Percentiles rank a stretch among this genome's conserved stretches.
Evolutionary conservation across 2,329 filamentous ascomycete species (phyloP).

Genomic region (Coniella lustricola): DNA sequence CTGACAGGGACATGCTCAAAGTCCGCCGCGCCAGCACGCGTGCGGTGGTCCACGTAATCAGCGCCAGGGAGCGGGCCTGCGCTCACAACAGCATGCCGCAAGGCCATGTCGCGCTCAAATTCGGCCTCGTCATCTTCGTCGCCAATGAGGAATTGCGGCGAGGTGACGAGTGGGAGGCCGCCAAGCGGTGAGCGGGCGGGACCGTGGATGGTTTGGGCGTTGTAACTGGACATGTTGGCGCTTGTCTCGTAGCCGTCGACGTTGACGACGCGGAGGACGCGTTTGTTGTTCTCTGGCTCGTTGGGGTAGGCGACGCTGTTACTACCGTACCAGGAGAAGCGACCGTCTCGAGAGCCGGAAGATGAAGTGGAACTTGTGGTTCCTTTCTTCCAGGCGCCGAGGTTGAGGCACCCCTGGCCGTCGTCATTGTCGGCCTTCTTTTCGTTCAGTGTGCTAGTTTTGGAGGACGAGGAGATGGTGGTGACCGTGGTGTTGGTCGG

Average conservation of each 20-base stretch:
- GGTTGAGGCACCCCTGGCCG: neutral
- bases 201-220: neutral
- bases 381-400: neutral
- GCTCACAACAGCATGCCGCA: neutral
- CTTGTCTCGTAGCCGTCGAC: neutral
- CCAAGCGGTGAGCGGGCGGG: neutral
- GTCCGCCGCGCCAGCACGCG: neutral
- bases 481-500: neutral
- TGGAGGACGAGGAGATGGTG: neutral
- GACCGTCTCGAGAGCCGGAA: too few species aligned
- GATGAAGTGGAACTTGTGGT: too few species aligned
- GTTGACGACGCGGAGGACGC: neutral
- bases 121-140: conserved; percentile 8
- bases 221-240: neutral
- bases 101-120: neutral
- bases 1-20: too few species aligned
- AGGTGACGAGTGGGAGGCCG: neutral
- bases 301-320: neutral
- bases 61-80: too few species aligned
- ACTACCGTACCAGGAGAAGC: conserved; percentile 11
- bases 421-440: neutral
- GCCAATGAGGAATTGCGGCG: conserved; percentile 9
- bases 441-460: neutral
- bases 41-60: too few species aligned
- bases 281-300: neutral